phyloP scores from a whole-genome alignment of 2,329 filamentous ascomycete genomes.

The Moelleriella libera region DNA sequence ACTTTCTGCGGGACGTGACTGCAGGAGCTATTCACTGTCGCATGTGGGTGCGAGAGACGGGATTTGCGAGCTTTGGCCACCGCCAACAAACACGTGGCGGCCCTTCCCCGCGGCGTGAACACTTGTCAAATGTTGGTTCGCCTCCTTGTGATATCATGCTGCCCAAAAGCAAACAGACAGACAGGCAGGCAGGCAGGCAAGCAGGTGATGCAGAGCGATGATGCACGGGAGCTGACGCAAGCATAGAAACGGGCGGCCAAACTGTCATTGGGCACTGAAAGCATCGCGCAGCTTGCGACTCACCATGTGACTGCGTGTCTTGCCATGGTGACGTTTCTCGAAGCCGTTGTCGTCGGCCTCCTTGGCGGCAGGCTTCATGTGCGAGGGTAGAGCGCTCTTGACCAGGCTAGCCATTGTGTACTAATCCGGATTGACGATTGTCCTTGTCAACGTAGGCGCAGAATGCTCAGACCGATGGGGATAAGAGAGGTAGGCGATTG shows the following conservation, averaged over 20 bases:
- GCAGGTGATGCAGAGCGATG: background rate
- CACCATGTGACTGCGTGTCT: slow-evolving; percentile 76
- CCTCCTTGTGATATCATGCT: no score
- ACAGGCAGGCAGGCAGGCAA: no score
- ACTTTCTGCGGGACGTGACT: no score
- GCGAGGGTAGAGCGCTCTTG: slow-evolving; percentile 67
- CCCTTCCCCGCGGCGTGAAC: no score
- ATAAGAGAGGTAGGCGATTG: background rate
- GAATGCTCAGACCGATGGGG: background rate
- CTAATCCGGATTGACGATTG: background rate
- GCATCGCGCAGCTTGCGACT: slow-evolving; percentile 24
- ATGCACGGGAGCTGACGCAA: background rate
- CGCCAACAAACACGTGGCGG: no score
- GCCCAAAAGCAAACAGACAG: background rate
- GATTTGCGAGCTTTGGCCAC: no score
- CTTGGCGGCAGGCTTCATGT: slow-evolving; percentile 53
- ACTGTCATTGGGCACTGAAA: background rate
- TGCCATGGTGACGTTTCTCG: slow-evolving; percentile 61
- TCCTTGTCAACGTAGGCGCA: background rate
- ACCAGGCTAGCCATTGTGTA: slow-evolving; percentile 52
- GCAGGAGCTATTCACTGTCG: no score
- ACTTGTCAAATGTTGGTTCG: no score
- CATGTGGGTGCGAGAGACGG: no score
- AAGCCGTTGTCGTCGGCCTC: slow-evolving; percentile 33
- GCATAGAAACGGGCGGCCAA: slow-evolving; percentile 1